Evolutionary conservation across 768 basidiomycete species (phyloP).

Genomic region (Porpolomopsis calyptriformis): DNA sequence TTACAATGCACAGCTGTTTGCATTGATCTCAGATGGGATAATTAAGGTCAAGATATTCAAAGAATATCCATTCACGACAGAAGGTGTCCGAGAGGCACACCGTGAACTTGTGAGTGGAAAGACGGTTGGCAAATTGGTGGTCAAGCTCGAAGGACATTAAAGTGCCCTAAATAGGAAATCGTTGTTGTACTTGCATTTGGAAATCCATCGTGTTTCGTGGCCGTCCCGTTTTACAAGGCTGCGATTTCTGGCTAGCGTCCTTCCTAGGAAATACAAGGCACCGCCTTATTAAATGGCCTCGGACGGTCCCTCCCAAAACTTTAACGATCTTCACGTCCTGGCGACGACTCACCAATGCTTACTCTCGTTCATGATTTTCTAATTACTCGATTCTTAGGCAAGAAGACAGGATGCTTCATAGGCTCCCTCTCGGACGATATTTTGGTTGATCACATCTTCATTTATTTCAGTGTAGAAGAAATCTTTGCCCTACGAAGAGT

Average conservation of each 20-base stretch:
- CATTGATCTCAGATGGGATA: slow-evolving; percentile 43
- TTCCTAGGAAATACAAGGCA: not conserved
- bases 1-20: slow-evolving; percentile 60
- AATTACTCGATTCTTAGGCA: slow-evolving; percentile 11
- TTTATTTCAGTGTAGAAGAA: slow-evolving; percentile 34
- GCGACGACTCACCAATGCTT: slow-evolving; percentile 1
- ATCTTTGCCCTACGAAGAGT: slow-evolving; percentile 37
- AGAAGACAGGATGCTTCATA: slow-evolving; percentile 17
- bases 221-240: no score
- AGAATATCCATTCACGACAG: slow-evolving; percentile 76
- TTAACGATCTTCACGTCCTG: not conserved
- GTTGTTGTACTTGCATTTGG: not conserved
- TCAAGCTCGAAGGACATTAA: slow-evolving; percentile 41
- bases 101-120: slow-evolving; percentile 64
- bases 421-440: slow-evolving; percentile 28
- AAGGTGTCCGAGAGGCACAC: slow-evolving; percentile 71
- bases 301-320: not conserved
- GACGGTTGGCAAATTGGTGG: slow-evolving; percentile 77
- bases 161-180: slow-evolving; percentile 1
- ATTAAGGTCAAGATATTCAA: slow-evolving; percentile 61
- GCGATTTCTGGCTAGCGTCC: not conserved
- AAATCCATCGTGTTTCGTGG: not conserved
- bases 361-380: slow-evolving; percentile 17
- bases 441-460: slow-evolving; percentile 33
- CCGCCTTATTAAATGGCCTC: not conserved